Percentiles rank a stretch among this genome's conserved stretches.
These are phyloP conservation scores for Fallopia convolvulus DNA, from an alignment of 148 eudicot species.

Conservation along the genomic window DNA sequence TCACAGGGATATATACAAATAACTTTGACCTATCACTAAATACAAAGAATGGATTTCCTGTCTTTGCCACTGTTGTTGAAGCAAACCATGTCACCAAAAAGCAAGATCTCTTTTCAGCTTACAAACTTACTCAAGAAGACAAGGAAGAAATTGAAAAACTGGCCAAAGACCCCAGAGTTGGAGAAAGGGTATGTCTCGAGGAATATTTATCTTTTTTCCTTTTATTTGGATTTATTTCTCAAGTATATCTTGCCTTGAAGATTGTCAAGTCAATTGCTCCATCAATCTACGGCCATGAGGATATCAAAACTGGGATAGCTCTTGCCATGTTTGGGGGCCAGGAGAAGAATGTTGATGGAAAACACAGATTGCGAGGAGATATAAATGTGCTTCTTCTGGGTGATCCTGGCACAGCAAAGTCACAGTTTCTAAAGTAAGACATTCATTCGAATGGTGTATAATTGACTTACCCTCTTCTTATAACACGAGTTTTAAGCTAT, in stretches of 20 bases:
- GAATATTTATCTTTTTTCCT: not conserved
- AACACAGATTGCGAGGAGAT: conserved; percentile 88
- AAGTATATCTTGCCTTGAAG: conserved; percentile 22
- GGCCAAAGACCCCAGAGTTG: conserved; percentile 86
- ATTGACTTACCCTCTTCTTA: not conserved
- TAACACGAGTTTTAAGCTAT: not conserved
- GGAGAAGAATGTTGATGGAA: conserved; percentile 88
- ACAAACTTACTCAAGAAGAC: conserved; percentile 91
- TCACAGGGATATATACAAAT: conserved; percentile 88
- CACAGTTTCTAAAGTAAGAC: conserved; percentile 88
- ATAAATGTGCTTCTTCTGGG: conserved; percentile 90
- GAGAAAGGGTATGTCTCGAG: conserved; percentile 56
- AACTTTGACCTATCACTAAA: conserved; percentile 87
- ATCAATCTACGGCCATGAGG: conserved; percentile 95
- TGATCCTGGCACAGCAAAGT: conserved; percentile 98
- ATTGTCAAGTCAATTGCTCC: conserved; percentile 94
- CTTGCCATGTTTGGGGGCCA: conserved; percentile 99
- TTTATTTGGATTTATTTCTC: not conserved
- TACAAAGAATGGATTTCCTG: conserved; percentile 93
- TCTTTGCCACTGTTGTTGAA: conserved; percentile 94
- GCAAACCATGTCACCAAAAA: conserved; percentile 90
- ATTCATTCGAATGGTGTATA: not conserved
- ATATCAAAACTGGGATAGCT: conserved; percentile 89
- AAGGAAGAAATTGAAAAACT: conserved; percentile 87
- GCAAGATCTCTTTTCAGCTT: conserved; percentile 92